Conservation (phyloP, 164 flowering plant genomes). For the Hamamelis virginiana region DNA sequence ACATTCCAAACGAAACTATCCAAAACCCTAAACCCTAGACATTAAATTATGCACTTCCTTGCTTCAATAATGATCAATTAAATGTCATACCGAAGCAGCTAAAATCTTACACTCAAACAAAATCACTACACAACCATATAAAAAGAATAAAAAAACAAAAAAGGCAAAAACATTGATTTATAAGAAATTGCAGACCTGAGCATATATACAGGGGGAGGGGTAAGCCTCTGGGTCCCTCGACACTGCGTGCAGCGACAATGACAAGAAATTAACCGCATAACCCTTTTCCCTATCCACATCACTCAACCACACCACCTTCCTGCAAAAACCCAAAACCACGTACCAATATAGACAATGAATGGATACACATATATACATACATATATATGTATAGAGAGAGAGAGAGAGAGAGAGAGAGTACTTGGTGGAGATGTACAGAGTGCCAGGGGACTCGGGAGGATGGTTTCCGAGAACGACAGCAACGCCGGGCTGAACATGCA, state of each 20-base stretch:
- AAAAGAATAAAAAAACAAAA: too few relatives aligned
- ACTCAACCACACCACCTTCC: constrained; percentile 86
- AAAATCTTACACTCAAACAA: not conserved
- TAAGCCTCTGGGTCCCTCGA: constrained; percentile 88
- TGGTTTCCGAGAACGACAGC: constrained; percentile 64
- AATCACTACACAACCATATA: too few relatives aligned
- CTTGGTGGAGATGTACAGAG: constrained; percentile 83
- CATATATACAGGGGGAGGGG: constrained; percentile 78
- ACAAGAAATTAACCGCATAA: constrained; percentile 81
- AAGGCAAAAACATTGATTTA: not conserved
- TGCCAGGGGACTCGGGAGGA: constrained; percentile 73
- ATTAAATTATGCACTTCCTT: too few relatives aligned
- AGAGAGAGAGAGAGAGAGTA: constrained; percentile 19
- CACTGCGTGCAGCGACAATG: constrained; percentile 82
- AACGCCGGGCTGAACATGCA: constrained; percentile 67
- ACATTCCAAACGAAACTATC: too few relatives aligned
- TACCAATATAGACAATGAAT: not conserved
- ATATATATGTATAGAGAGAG: not conserved
- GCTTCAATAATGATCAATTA: too few relatives aligned
- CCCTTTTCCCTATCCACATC: constrained; percentile 64
- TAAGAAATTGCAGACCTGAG: constrained; percentile 50
- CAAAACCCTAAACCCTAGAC: too few relatives aligned
- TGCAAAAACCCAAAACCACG: constrained; percentile 20
- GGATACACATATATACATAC: not conserved
- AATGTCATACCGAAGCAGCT: not conserved